phyloP scores from a whole-genome alignment of 345 rosid genomes.

The Gossypioides kirkii region DNA sequence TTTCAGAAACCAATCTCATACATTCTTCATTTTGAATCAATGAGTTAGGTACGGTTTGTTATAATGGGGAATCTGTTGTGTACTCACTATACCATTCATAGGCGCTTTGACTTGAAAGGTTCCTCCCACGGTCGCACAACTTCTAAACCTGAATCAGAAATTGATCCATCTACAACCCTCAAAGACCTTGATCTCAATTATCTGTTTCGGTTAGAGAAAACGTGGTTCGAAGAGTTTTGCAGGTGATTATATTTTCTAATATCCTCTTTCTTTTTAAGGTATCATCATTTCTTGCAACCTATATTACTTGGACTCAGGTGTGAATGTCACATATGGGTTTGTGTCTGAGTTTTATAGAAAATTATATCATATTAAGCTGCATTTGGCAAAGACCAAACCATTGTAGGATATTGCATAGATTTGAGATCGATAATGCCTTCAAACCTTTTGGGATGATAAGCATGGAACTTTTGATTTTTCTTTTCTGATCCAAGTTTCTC shows the following conservation, averaged over 20 bases:
- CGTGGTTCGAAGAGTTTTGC: slow-evolving; percentile 88
- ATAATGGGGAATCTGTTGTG: slow-evolving; percentile 96
- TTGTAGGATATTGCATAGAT: not conserved
- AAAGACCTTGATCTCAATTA: slow-evolving; percentile 94
- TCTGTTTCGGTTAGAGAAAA: slow-evolving; percentile 60
- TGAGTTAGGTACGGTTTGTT: slow-evolving; percentile 73
- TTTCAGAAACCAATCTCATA: not conserved
- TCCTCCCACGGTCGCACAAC: slow-evolving; percentile 94
- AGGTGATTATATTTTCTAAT: slow-evolving; percentile 38
- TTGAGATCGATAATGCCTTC: not conserved
- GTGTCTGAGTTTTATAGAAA: not conserved
- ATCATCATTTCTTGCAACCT: not conserved
- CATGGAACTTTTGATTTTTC: not conserved
- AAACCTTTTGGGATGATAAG: not conserved
- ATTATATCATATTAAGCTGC: not conserved
- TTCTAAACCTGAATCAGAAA: slow-evolving; percentile 70
- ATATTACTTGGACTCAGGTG: not conserved
- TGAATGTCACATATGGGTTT: not conserved
- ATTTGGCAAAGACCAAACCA: not conserved
- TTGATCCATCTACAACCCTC: slow-evolving; percentile 86
- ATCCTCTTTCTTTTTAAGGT: not conserved
- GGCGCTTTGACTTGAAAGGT: slow-evolving; percentile 94
- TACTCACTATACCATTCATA: slow-evolving; percentile 65
- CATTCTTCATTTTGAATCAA: slow-evolving; percentile 17
- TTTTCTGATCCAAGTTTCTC: not conserved